A percentile compares a stretch with the other conserved stretches of the same genome.
Conservation (phyloP, 306 rosid genomes). For the cucumber (Cucumis sativus) region Cucumber_9930_V3 NC_026655.2:28476001-28476500, state of each 20-base stretch:
- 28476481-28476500: not conserved
- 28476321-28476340: too few species aligned
- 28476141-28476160: not conserved
- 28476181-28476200: not conserved
- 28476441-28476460: not conserved
- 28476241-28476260: not conserved
- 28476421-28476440: not conserved
- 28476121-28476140: not conserved
- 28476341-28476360: not conserved
- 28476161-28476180: not conserved
- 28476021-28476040: not conserved
- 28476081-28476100: not conserved
- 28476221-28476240: not conserved
- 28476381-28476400: not conserved
- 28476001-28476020: not conserved
- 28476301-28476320: not conserved
- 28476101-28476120: not conserved
- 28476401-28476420: not conserved
- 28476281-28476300: not conserved
- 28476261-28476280: not conserved
- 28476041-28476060: not conserved
- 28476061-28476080: not conserved
- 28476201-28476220: not conserved
- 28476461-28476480: not conserved
- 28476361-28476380: not conserved